A percentile compares a stretch with the other conserved stretches of the same genome.
Evolutionary conservation across 768 basidiomycete species (phyloP).

Genomic region (Macrocybe gigantea): DNA sequence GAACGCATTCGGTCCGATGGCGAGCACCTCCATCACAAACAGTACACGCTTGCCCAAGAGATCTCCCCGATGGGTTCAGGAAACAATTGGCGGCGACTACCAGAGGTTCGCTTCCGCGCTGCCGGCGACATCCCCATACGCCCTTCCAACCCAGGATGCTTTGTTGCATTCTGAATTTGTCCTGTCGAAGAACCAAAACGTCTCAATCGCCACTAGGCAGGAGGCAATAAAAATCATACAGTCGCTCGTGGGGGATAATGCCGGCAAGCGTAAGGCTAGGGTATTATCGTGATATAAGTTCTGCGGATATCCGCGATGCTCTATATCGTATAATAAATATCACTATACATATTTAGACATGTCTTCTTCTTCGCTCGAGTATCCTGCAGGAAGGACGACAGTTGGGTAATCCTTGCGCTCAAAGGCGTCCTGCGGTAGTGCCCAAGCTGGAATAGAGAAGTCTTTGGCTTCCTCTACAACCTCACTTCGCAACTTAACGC

Average conservation of each 20-base stretch:
- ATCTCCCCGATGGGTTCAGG: slow-evolving; percentile 8
- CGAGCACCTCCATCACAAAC: background rate
- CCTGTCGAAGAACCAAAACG: slow-evolving; percentile 37
- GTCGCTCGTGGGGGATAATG: slow-evolving; percentile 3
- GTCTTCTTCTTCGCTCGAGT: no score
- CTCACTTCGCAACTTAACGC: slow-evolving; percentile 45
- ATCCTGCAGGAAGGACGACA: background rate
- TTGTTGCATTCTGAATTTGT: slow-evolving; percentile 35
- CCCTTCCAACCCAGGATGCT: slow-evolving; percentile 29
- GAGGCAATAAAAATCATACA: slow-evolving; percentile 34
- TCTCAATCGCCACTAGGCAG: slow-evolving; percentile 30
- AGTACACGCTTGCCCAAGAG: background rate
- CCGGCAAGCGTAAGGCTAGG: no score
- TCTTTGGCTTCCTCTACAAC: slow-evolving; percentile 40
- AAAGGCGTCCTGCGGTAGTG: slow-evolving; percentile 18
- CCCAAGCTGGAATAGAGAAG: slow-evolving; percentile 54
- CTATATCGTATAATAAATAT: no score
- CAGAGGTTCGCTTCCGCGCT: slow-evolving; percentile 31
- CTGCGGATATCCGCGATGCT: no score
- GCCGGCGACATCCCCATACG: slow-evolving; percentile 19
- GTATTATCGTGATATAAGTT: no score
- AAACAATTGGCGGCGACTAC: slow-evolving; percentile 45
- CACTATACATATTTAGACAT: no score
- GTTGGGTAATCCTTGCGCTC: slow-evolving; percentile 6
- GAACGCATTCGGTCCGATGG: slow-evolving; percentile 13